Evolutionary conservation across 1,284 basidiomycete genomes (phyloP), one percentile per base, ranked within the genome.

Genomic region (Ceratobasidium sp.): DNA sequence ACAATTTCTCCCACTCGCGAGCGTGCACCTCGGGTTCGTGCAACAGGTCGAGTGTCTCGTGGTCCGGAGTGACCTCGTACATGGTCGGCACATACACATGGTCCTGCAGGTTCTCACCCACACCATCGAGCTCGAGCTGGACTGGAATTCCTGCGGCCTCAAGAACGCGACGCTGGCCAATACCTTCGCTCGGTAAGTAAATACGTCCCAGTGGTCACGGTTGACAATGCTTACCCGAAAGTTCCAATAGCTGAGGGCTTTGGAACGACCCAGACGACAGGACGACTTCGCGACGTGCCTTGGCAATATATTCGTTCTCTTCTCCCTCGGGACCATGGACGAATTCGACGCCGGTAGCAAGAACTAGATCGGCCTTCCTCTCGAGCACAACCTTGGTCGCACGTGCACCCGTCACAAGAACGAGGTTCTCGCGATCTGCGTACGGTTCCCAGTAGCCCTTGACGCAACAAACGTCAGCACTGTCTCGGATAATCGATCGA

Each of bases 21-120:
- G 70, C 56, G 29, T 67, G 65, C 12, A 35, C 38, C 43, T 49
- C 50, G 25, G 65, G 65, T 42, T 71, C 56, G 67, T 68, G 47
- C 34, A 71, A 52, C 34, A 71, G 52, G 38, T 71, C 70, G 34
- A 71, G 68, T 6, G 70, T 71, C 45, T 57, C 56, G 47, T 60
- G 68, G 35, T 53, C 70, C 15, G 70, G 70, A 20, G 55, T 69
- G 17, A 71, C 49, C 17, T 67, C 70, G 67, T 69, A 71, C 35
- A 57, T 60, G 27, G 56, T 71, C 10, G 70, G 65, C 6, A 71
- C 57, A 45, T 57, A 68, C 25, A 68, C 38, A 71, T 80, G 79
- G 72, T 81, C 80, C 70, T 79, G 79, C n/a, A 85, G 74, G 73
- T 85, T 82, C 72, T 80, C 77, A 2, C 76, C 76, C 8, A 84